Evolutionary conservation across 495 filamentous ascomycete genomes (phyloP).

Genomic region (Aspergillus diversus): DNA sequence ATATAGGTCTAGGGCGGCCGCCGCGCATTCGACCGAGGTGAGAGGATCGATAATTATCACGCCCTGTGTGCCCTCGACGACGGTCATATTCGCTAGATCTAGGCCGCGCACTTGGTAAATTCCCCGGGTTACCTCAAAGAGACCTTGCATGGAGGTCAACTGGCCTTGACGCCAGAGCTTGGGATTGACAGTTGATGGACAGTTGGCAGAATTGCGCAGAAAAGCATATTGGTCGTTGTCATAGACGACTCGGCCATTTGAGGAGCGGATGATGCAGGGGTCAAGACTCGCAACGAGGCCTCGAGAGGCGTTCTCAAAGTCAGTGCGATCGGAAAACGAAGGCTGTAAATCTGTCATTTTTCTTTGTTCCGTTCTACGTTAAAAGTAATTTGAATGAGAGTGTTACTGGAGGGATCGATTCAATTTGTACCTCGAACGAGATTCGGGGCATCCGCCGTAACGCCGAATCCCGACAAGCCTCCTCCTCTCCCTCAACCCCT

Average conservation of each 20-base stretch:
- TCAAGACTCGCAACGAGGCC: slow-evolving; percentile 25
- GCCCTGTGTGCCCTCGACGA: slow-evolving; percentile 29
- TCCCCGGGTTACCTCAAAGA: slow-evolving; percentile 27
- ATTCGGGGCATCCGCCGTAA: not conserved
- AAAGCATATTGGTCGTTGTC: slow-evolving; percentile 27
- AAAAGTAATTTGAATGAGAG: not conserved
- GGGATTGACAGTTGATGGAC: slow-evolving; percentile 25
- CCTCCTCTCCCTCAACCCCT: not conserved
- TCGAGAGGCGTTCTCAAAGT: slow-evolving; percentile 26
- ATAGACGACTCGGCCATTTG: slow-evolving; percentile 20
- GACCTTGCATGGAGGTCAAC: slow-evolving; percentile 23
- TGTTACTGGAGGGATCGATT: not conserved
- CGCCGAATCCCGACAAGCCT: not conserved
- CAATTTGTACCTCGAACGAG: not conserved
- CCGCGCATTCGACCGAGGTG: slow-evolving; percentile 22
- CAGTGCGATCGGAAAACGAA: slow-evolving; percentile 12
- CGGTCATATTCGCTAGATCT: slow-evolving; percentile 31
- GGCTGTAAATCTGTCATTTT: not conserved
- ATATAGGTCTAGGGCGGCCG: slow-evolving; percentile 24
- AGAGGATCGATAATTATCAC: slow-evolving; percentile 30
- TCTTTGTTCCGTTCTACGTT: not conserved
- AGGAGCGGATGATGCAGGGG: slow-evolving; percentile 19
- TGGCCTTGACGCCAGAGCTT: slow-evolving; percentile 30
- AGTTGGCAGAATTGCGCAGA: slow-evolving; percentile 13
- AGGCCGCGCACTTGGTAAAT: slow-evolving; percentile 32